Base-by-base conservation (phyloP, 805 yeast genomes). In the Cyberlindnera saturnus region DNA sequence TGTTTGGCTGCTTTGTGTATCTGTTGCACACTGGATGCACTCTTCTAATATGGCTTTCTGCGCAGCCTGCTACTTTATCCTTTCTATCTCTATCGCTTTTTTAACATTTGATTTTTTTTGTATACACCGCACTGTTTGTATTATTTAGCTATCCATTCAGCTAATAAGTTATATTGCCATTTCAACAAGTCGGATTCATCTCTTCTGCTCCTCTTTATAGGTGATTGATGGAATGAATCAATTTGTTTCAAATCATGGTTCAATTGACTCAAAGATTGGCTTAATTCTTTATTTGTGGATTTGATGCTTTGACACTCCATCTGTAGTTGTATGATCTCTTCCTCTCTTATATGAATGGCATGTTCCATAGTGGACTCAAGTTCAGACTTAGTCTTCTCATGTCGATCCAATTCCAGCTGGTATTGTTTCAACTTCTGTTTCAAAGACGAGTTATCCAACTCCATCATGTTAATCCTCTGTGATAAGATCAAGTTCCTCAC, bases 1-100 rank as follows among this genome's bases (percentile, higher is more conserved):
- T 75, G 81, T 64, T 56, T 76, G 36, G 79, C 75, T 18, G 79
- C 75, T 19, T 43, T 75, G 57, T 76, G 81, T 70, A 48, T 75
- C 46, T 76, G 82, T 56, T 75, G 77, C 57, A 71, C 81, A 20
- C 51, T 76, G 45, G 80, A 75, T 52, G 70, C 76, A 43, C 41
- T 76, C 15, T 71, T 75, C 49, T 75, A 61, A 57, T 13, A 26
- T 16, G 11, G 7, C 36, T 15, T 33, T 33, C 36, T 33, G 33
- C 30, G 32, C 31, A 30, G 5, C 23, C 23, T 32, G 37, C 20
- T 23, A 23, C 28, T 23, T 23, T 8, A 8, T 8, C 28, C 10
- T 23, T 23, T 9, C 28, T 23, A 23, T 23, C 6, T 23, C 28
- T 23, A 23, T 23, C 28, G 28, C 4, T 23, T 23, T 23, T 23